These are phyloP conservation scores for Plasmodium yoelii DNA, from an alignment of 169 alveolate genomes.

Conservation along the genomic window DNA sequence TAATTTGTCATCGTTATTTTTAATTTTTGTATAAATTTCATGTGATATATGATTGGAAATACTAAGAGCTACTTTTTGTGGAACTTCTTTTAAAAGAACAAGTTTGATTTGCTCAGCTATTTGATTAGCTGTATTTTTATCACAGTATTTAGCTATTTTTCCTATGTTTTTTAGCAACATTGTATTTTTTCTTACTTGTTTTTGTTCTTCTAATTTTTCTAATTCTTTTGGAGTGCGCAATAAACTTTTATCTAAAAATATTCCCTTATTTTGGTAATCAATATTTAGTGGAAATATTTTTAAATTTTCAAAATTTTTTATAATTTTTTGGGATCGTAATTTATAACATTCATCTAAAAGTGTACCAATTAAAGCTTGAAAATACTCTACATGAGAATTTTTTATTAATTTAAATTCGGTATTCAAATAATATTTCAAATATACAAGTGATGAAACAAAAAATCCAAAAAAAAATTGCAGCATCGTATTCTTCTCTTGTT, in stretches of 20 bases:
- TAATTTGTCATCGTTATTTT: neutral
- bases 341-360: slow-evolving; percentile 18
- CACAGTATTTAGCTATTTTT: slow-evolving; percentile 49
- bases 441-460: slow-evolving; percentile 40
- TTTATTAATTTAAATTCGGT: slow-evolving; percentile 52
- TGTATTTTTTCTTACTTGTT: slow-evolving; percentile 25
- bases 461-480: slow-evolving; percentile 60
- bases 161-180: slow-evolving; percentile 12
- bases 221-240: slow-evolving; percentile 24
- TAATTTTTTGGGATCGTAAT: slow-evolving; percentile 32
- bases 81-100: slow-evolving; percentile 51
- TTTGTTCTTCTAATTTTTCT: slow-evolving; percentile 4
- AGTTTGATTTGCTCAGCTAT: slow-evolving; percentile 12
- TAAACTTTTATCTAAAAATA: slow-evolving; percentile 25
- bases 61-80: slow-evolving; percentile 23
- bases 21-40: slow-evolving; percentile 43
- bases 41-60: slow-evolving; percentile 15
- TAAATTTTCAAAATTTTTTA: slow-evolving; percentile 37
- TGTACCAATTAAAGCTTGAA: slow-evolving; percentile 10
- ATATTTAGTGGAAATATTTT: slow-evolving; percentile 42
- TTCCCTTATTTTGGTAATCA: slow-evolving; percentile 36
- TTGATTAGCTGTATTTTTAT: slow-evolving; percentile 43
- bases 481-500: slow-evolving; percentile 24
- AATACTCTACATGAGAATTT: slow-evolving; percentile 29
- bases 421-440: slow-evolving; percentile 43